phyloP scores from a whole-genome alignment of 164 flowering plant genomes.

The Chimonanthus salicifolius region DNA sequence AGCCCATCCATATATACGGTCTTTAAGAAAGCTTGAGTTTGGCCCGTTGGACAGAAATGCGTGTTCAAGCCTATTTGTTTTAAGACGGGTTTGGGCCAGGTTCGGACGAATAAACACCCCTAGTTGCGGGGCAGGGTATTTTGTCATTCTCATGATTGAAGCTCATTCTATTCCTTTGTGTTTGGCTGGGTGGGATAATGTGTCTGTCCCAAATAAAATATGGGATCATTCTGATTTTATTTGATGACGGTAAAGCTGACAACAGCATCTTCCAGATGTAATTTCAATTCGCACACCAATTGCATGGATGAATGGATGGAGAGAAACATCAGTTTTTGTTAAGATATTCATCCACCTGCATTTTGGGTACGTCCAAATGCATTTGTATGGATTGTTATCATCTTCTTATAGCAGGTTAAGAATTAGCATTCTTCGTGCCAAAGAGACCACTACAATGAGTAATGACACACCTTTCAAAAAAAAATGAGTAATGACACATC shows the following conservation, averaged over 20 bases:
- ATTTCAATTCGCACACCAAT: background rate
- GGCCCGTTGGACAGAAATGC: too few species aligned
- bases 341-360: background rate
- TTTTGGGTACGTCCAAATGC: background rate
- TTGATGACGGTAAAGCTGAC: background rate
- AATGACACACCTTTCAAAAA: too few species aligned
- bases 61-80: too few species aligned
- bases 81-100: too few species aligned
- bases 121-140: too few species aligned
- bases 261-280: background rate
- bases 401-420: background rate
- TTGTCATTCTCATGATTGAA: too few species aligned
- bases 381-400: background rate
- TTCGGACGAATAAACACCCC: too few species aligned
- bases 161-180: too few species aligned
- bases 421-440: background rate
- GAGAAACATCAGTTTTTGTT: too few species aligned
- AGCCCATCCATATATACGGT: too few species aligned
- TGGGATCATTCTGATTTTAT: background rate
- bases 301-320: background rate
- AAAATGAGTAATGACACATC: too few species aligned
- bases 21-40: too few species aligned
- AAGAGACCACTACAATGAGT: background rate
- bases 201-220: background rate
- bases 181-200: background rate